Evolutionary conservation across 257 asterid species (phyloP), one percentile per base, ranked within the genome.

Genomic region (Solanum bulbocastanum): DNA sequence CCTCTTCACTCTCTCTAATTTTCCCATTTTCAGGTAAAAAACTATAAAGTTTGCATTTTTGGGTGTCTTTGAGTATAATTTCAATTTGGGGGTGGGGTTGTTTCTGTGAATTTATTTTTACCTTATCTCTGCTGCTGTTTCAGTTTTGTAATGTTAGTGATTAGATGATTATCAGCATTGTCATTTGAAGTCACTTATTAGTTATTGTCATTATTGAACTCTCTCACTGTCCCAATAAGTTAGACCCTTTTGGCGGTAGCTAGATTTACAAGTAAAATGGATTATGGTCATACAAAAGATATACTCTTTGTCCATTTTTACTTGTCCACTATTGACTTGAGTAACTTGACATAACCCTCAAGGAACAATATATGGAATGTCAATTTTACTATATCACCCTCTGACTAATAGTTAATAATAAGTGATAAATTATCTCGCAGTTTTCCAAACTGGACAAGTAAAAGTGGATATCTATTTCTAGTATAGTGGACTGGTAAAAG

Each of bases 1-100:
- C 95, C 83, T 93, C 95, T 84, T 93, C 98, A 18, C 88, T 93
- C 60, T 89, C 93, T 88, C 90, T 93, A 33, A 44, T 89, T 88
- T 92, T 93, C 83, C 95, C 95, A 44, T 86, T 87, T 87, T 76
- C 87, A 85, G 96, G 98, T 94, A 89, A 88, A 76, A 40, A 42
- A 15, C 84, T 44, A 8, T 76, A 5, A 44, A 44, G 16, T 79
- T 79, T 2, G 16, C 66, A 44, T 79, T 79, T 78, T 79, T 79
- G 42, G 25, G 44, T 33, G 79, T 33, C 44, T 16, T 10, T 18
- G 11, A 23, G 83, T 39, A 37, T 75, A 18, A n/a, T 40, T 78
- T 78, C 37, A 18, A n/a, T n/a, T n/a, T 4, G 14, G 25, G 14
- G n/a, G 25, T 3, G 16, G 16, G 35, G 0, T 56, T 56, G 15